Base-by-base conservation (phyloP, 306 rosid species). In the Carpinus fangiana region DNA sequence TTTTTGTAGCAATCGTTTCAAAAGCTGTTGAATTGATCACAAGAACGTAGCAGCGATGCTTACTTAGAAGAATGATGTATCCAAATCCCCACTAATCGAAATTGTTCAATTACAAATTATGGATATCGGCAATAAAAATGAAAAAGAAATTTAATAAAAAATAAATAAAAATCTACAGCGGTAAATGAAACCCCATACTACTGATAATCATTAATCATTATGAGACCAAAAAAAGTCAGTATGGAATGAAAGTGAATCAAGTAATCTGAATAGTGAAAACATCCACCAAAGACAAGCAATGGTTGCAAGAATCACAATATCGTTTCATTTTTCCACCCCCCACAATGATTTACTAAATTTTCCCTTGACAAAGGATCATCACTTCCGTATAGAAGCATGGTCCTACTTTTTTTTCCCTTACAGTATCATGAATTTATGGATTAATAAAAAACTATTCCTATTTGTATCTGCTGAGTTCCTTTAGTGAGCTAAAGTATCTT, bases 261-360 rank as follows among this genome's bases (percentile, higher is more conserved):
- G 83, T 12, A 80, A 72, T 79, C 73, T 61, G 51, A 62, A 50
- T 41, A 73, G 53, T 23, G 62, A 46, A 75, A 75, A 55, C 56
- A 71, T 76, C 54, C 34, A 70, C 76, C 75, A 62, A 76, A 17
- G 23, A 31, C 50, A 74, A 72, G 62, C 77, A 73, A 51, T 62
- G 64, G 73, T 64, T 65, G 81, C 81, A 72, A 83, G 82, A 84
- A 77, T 73, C 79, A 80, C 80, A 82, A 73, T 69, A 56, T 74
- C 43, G 60, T 41, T 67, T 55, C 62, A 28, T 16, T 36, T 48
- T 13, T 31, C 47, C 79, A 69, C 70, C 72, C 83, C 87, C 82
- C 88, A 82, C 90, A 81, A 81, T 83, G 78, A 67, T 74, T 61
- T 45, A 48, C 72, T 72, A 75, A 67, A 54, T 61, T 79, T 82